These are phyloP conservation scores for Punctularia strigosozonata DNA, from an alignment of 768 basidiomycete species.

Conservation along the genomic window DNA sequence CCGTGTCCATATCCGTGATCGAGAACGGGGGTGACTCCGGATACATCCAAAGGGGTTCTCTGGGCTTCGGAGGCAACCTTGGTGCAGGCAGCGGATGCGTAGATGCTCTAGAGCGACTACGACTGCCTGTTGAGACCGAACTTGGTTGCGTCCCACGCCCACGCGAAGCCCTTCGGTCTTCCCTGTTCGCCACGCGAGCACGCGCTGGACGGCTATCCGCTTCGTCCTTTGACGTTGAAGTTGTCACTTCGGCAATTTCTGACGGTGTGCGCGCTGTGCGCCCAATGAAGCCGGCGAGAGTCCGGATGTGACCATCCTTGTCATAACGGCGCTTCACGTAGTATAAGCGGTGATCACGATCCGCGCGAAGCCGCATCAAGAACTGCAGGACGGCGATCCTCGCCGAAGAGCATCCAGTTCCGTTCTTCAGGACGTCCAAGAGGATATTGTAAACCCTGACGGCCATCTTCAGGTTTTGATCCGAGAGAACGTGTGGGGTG, in stretches of 20 bases:
- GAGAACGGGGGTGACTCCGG: constrained; percentile 57
- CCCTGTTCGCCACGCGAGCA: constrained; percentile 36
- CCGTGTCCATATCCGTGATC: constrained; percentile 41
- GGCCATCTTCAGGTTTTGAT: constrained; percentile 38
- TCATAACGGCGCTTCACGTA: constrained; percentile 45
- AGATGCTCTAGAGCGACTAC: constrained; percentile 59
- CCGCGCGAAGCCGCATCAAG: constrained; percentile 78
- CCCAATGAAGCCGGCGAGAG: constrained; percentile 32
- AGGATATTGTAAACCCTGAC: constrained; percentile 41
- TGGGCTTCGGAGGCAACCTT: constrained; percentile 22
- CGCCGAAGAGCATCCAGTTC: constrained; percentile 44
- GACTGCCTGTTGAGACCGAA: constrained; percentile 35
- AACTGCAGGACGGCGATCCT: constrained; percentile 74
- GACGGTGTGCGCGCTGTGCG: constrained; percentile 7
- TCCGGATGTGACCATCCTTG: constrained; percentile 40
- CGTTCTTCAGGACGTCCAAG: constrained; percentile 31
- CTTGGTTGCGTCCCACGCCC: constrained; percentile 31
- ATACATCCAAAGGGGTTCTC: constrained; percentile 49
- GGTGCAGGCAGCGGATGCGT: constrained; percentile 28
- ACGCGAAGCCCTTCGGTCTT: constrained; percentile 38
- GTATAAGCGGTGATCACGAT: constrained; percentile 81
- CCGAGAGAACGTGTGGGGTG: constrained; percentile 42
- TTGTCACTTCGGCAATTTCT: constrained; percentile 6
- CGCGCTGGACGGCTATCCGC: constrained; percentile 31
- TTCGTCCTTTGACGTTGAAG: constrained; percentile 6